Percentiles rank a stretch among this genome's conserved stretches.
These are phyloP conservation scores for Pulveroboletus sp. DNA, from an alignment of 1,284 basidiomycete genomes.

Conservation along the genomic window DNA sequence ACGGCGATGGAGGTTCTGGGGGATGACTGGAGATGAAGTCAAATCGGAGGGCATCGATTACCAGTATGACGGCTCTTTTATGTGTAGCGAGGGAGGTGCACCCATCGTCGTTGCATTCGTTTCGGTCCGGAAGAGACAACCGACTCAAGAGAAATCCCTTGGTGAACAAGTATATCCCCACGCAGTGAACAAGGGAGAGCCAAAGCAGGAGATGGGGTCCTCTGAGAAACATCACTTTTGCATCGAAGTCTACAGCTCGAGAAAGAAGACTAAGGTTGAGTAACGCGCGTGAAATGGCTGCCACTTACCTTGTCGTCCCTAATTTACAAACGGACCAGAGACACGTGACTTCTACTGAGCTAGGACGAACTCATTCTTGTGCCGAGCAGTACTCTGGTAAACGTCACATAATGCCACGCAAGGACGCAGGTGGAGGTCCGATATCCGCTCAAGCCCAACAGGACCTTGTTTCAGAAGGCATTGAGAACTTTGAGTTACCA, in stretches of 20 bases:
- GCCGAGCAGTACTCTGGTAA: neutral
- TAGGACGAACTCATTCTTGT: too few relatives aligned
- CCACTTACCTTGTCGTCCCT: constrained; percentile 2
- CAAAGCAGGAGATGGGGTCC: constrained; percentile 48
- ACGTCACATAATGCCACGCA: constrained; percentile 54
- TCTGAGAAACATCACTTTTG: constrained; percentile 22
- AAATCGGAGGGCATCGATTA: constrained; percentile 93
- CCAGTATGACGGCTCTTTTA: constrained; percentile 78
- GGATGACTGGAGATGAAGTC: constrained; percentile 87
- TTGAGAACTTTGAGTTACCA: constrained; percentile 86
- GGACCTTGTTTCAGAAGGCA: constrained; percentile 72
- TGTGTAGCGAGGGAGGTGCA: constrained; percentile 65
- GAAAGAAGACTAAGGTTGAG: neutral
- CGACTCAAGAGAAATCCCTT: constrained; percentile 87
- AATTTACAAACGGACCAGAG: neutral
- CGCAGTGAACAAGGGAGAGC: constrained; percentile 60
- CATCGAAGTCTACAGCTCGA: constrained; percentile 7
- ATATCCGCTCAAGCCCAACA: constrained; percentile 74
- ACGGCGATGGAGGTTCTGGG: constrained; percentile 59
- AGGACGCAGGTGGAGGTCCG: constrained; percentile 51
- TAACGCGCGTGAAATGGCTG: neutral
- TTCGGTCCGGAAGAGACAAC: constrained; percentile 68
- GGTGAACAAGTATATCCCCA: constrained; percentile 80
- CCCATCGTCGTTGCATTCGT: constrained; percentile 45
- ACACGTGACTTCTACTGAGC: too few relatives aligned